Conservation (phyloP, 2,329 filamentous ascomycete genomes). For the Zymoseptoria tritici region DNA sequence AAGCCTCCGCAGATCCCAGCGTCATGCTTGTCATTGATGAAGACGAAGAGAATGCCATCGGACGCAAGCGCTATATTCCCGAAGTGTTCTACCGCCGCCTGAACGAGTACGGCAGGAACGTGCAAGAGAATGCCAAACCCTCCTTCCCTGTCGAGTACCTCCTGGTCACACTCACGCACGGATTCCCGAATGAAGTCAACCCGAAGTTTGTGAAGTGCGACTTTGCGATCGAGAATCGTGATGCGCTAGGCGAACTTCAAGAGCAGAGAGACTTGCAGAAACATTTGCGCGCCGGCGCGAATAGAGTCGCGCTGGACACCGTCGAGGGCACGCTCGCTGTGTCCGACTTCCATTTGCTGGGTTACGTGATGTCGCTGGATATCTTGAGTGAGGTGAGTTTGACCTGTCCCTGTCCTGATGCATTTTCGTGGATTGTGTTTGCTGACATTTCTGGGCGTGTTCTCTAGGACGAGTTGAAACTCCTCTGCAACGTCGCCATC, state of each 20-base stretch:
- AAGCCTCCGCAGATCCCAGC: conserved; percentile 85
- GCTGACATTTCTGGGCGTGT: background rate
- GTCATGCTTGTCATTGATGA: conserved; percentile 94
- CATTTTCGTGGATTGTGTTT: too few species aligned
- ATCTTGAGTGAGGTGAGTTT: conserved; percentile 70
- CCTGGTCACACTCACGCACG: conserved; percentile 90
- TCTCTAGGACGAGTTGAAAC: conserved; percentile 72
- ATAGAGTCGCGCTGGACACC: conserved; percentile 46
- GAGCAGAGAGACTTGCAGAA: conserved; percentile 62
- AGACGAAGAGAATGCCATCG: conserved; percentile 61
- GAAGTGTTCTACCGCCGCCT: conserved; percentile 94
- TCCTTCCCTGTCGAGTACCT: conserved; percentile 95
- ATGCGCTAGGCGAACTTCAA: conserved; percentile 77
- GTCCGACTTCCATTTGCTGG: conserved; percentile 92
- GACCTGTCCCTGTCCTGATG: background rate
- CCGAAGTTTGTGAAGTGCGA: conserved; percentile 67
- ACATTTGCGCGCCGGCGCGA: conserved; percentile 56
- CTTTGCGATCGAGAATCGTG: conserved; percentile 89
- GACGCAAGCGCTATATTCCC: conserved; percentile 78
- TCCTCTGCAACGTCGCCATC: conserved; percentile 78
- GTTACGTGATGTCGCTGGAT: conserved; percentile 72
- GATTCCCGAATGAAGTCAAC: conserved; percentile 62
- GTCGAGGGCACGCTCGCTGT: conserved; percentile 59
- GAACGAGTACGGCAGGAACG: conserved; percentile 93
- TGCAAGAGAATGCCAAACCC: conserved; percentile 95